Evolutionary conservation across 2,329 filamentous ascomycete genomes (phyloP).

Genomic region (Mycosphaerelloides madeirae): DNA sequence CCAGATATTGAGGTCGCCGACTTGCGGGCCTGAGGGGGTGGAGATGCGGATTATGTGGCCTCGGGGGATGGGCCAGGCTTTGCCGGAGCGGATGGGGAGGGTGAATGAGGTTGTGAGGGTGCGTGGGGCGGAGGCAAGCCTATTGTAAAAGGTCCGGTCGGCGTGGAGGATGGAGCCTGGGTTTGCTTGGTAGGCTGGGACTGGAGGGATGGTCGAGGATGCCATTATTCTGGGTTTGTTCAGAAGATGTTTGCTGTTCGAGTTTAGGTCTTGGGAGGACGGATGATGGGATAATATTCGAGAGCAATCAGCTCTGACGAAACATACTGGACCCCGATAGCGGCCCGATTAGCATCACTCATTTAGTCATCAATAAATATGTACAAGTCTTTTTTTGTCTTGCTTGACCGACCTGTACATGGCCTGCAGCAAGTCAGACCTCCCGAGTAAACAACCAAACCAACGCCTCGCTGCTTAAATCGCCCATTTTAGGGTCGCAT

Average conservation of each 20-base stretch:
- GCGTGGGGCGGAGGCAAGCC: constrained; percentile 22
- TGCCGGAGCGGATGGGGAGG: constrained; percentile 68
- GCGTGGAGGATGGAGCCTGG: constrained; percentile 28
- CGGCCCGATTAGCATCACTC: constrained; percentile 2
- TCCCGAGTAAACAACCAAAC: background rate
- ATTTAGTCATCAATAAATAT: constrained; percentile 6
- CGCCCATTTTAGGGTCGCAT: too few relatives aligned
- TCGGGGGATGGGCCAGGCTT: constrained; percentile 65
- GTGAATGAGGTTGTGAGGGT: constrained; percentile 33
- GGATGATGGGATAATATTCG: too few relatives aligned
- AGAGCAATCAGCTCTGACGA: too few relatives aligned
- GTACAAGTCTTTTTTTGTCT: too few relatives aligned
- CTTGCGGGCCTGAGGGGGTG: constrained; percentile 65
- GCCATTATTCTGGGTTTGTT: too few relatives aligned
- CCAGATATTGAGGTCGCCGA: constrained; percentile 82
- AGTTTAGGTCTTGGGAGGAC: too few relatives aligned
- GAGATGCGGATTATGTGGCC: constrained; percentile 68
- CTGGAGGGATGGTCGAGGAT: constrained; percentile 17
- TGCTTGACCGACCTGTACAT: constrained; percentile 1
- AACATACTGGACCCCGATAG: constrained; percentile 7
- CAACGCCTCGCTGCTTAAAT: constrained; percentile 7
- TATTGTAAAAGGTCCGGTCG: constrained; percentile 27
- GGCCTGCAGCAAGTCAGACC: constrained; percentile 1
- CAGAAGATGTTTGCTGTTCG: too few relatives aligned
- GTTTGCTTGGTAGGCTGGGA: constrained; percentile 31